Conservation (phyloP, 805 yeast genomes). For the Yamadazyma akitaensis region DNA sequence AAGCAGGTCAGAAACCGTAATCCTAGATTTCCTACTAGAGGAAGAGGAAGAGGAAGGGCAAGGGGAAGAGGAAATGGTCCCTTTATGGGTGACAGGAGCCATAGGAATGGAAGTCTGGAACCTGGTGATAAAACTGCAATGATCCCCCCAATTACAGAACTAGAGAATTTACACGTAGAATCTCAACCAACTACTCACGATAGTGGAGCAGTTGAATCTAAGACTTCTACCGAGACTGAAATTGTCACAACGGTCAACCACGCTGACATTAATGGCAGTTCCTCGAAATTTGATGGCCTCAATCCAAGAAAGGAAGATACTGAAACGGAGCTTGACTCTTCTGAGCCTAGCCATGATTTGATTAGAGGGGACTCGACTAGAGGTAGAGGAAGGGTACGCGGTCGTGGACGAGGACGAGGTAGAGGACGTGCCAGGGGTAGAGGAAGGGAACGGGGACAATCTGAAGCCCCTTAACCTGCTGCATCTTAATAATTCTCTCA, state of each 20-base stretch:
- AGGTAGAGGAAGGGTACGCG: background rate
- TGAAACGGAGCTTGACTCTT: too few relatives aligned
- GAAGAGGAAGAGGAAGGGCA: conserved; percentile 10
- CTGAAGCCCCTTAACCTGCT: conserved; percentile 5
- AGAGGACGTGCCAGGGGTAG: conserved; percentile 11
- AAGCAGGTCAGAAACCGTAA: background rate
- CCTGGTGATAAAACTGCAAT: background rate
- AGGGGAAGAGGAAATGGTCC: conserved; percentile 16
- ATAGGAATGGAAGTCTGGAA: background rate
- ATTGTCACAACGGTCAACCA: too few relatives aligned
- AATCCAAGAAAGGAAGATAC: too few relatives aligned
- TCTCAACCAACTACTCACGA: too few relatives aligned
- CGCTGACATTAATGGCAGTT: too few relatives aligned
- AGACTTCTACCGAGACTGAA: too few relatives aligned
- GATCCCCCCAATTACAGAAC: too few relatives aligned
- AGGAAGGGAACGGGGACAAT: conserved; percentile 16
- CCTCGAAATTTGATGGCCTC: too few relatives aligned
- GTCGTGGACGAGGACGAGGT: background rate
- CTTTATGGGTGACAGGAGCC: background rate
- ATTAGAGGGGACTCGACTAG: conserved; percentile 1
- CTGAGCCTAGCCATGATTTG: background rate
- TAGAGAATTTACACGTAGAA: too few relatives aligned
- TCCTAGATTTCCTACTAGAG: background rate
- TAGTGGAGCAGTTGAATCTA: too few relatives aligned
- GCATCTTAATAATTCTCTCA: background rate